phyloP scores from a whole-genome alignment of 2,329 filamentous ascomycete species.

The Kalaharituber pfeilii region DNA sequence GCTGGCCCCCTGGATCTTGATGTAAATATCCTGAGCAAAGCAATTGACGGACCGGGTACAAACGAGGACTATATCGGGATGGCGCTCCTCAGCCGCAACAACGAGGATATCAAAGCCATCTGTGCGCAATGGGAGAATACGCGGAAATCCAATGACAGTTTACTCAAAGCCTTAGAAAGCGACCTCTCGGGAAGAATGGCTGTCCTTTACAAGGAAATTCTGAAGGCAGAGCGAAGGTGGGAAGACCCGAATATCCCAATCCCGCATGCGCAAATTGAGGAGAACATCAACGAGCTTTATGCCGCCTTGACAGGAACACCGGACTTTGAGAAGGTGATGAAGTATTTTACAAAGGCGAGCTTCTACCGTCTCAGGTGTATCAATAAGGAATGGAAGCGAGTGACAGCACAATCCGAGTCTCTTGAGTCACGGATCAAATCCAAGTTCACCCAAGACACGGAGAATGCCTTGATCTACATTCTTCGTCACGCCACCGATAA shows the following conservation, averaged over 20 bases:
- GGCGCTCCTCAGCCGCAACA: constrained; percentile 60
- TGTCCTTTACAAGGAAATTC: constrained; percentile 63
- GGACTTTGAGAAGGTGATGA: not conserved
- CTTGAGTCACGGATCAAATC: not conserved
- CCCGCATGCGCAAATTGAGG: constrained; percentile 56
- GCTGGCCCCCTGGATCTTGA: constrained; percentile 66
- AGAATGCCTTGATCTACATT: not conserved
- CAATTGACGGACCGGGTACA: constrained; percentile 63
- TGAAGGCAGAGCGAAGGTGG: constrained; percentile 56
- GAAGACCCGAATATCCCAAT: constrained; percentile 57
- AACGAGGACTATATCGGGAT: constrained; percentile 76
- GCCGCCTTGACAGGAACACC: not conserved
- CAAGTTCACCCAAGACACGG: not conserved
- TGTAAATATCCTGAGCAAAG: constrained; percentile 48
- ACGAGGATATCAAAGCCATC: constrained; percentile 77
- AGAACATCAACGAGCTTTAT: constrained; percentile 26
- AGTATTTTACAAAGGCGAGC: not conserved
- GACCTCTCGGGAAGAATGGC: constrained; percentile 77
- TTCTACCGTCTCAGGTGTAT: not conserved
- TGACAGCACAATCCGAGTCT: not conserved
- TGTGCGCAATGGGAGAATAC: constrained; percentile 54
- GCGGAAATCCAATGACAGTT: constrained; percentile 16
- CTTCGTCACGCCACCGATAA: not conserved
- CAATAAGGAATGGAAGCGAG: not conserved
- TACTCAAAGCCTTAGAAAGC: constrained; percentile 53